Conservation (phyloP, 257 asterid species). For the Solanum commersonii region DNA sequence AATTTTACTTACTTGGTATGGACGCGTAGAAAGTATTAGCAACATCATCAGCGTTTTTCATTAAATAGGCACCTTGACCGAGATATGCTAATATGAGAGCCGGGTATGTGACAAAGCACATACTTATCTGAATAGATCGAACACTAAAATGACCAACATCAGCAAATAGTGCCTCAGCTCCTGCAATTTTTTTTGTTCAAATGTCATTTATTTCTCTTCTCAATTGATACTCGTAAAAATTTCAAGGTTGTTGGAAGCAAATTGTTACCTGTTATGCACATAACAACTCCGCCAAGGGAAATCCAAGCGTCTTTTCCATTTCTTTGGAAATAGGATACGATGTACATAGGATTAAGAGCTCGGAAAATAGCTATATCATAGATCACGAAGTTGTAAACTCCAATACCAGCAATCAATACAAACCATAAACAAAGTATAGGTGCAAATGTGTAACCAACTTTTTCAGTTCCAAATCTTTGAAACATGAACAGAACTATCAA, state of each 20-base stretch:
- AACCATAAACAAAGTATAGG: slow-evolving; percentile 59
- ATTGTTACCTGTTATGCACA: slow-evolving; percentile 46
- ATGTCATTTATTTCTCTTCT: neutral
- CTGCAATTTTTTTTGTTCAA: slow-evolving; percentile 9
- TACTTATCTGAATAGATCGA: slow-evolving; percentile 43
- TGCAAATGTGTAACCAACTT: slow-evolving; percentile 61
- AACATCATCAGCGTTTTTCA: slow-evolving; percentile 15
- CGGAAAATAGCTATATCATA: slow-evolving; percentile 32
- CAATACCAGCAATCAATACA: slow-evolving; percentile 29
- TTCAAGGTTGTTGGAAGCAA: neutral
- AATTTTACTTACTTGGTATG: slow-evolving; percentile 26
- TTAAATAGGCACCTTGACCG: slow-evolving; percentile 50
- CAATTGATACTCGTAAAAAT: neutral
- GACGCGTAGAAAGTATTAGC: slow-evolving; percentile 30
- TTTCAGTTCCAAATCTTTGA: slow-evolving; percentile 69
- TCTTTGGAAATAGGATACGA: slow-evolving; percentile 43
- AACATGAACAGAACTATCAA: slow-evolving; percentile 34
- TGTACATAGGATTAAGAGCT: slow-evolving; percentile 54
- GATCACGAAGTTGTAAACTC: slow-evolving; percentile 40
- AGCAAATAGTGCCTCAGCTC: slow-evolving; percentile 68
- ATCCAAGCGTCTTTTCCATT: slow-evolving; percentile 55
- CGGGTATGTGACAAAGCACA: slow-evolving; percentile 35
- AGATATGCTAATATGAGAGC: slow-evolving; percentile 37
- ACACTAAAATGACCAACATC: slow-evolving; percentile 64
- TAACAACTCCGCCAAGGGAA: slow-evolving; percentile 63